Conservation (phyloP, 768 basidiomycete genomes). For the Naganishia randhawae region DNA sequence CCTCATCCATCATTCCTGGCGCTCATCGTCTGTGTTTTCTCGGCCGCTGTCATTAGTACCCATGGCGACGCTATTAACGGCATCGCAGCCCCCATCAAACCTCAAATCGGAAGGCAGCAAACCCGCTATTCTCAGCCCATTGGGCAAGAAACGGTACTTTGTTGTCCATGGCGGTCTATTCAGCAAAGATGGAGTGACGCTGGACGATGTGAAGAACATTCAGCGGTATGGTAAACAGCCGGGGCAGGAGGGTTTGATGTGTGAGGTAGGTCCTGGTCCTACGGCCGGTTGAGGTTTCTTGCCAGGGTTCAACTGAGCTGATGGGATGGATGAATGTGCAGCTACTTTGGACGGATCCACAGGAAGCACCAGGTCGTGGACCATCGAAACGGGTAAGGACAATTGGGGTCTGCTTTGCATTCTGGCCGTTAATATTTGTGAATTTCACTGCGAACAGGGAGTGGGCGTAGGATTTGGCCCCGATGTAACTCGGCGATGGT, state of each 20-base stretch:
- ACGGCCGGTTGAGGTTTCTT: neutral
- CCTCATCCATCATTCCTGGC: neutral
- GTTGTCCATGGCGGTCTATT: constrained; percentile 95
- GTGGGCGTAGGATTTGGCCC: constrained; percentile 95
- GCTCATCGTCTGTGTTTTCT: neutral
- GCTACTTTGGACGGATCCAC: constrained; percentile 96
- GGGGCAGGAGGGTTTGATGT: constrained; percentile 92
- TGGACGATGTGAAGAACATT: constrained; percentile 87
- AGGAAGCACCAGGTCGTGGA: constrained; percentile 78
- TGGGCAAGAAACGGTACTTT: constrained; percentile 82
- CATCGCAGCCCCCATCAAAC: constrained; percentile 60
- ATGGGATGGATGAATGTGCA: constrained; percentile 49
- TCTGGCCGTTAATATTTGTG: constrained; percentile 52
- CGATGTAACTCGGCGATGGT: constrained; percentile 86
- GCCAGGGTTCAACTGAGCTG: constrained; percentile 28
- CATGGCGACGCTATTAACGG: constrained; percentile 75
- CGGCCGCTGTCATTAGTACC: constrained; percentile 62
- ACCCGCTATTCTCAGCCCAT: constrained; percentile 68
- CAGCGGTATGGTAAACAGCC: constrained; percentile 84
- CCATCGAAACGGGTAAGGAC: constrained; percentile 77
- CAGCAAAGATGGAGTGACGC: constrained; percentile 87
- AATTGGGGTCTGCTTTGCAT: neutral
- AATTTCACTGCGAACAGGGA: constrained; percentile 52
- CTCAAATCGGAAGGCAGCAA: constrained; percentile 50
- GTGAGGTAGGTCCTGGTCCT: constrained; percentile 58